These are phyloP conservation scores for Tricholoma sp. DNA, from an alignment of 768 basidiomycete genomes.

Conservation along the genomic window DNA sequence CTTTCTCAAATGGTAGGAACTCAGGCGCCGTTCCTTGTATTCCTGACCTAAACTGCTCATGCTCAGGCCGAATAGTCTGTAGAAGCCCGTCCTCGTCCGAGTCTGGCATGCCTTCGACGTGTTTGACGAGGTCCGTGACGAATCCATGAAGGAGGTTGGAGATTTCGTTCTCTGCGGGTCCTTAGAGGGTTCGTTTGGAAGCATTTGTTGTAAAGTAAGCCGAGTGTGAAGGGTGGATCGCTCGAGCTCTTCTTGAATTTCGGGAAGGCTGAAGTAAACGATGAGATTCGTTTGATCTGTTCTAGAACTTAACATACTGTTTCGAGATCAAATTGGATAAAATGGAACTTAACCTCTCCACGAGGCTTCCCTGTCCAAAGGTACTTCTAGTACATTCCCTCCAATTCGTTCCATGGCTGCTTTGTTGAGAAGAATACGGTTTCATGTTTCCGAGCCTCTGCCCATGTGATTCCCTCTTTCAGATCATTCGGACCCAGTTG, in stretches of 20 bases:
- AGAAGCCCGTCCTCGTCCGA: conserved; percentile 46
- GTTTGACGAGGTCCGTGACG: conserved; percentile 33
- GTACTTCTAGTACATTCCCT: conserved; percentile 42
- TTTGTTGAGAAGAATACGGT: conserved; percentile 48
- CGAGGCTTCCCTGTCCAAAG: conserved; percentile 54
- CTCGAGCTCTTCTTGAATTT: conserved; percentile 55
- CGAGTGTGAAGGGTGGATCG: conserved; percentile 37
- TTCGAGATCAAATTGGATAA: conserved; percentile 59
- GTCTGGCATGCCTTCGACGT: conserved; percentile 52
- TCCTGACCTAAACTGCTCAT: conserved; percentile 39
- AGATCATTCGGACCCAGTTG: conserved; percentile 49
- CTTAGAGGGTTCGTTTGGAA: conserved; percentile 48
- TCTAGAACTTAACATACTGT: conserved; percentile 33
- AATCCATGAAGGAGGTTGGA: conserved; percentile 44
- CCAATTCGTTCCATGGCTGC: conserved; percentile 52
- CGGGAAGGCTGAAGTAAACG: conserved; percentile 43
- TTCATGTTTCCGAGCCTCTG: conserved; percentile 52
- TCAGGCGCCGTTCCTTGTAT: conserved; percentile 52
- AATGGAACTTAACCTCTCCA: conserved; percentile 51
- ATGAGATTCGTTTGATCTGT: background rate
- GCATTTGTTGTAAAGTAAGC: conserved; percentile 16
- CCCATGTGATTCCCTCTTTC: conserved; percentile 51
- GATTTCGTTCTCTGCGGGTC: conserved; percentile 58
- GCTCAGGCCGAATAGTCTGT: conserved; percentile 48
- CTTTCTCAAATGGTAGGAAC: conserved; percentile 47